Conservation (phyloP, 345 rosid genomes). For the Eucalyptus marginata region DNA sequence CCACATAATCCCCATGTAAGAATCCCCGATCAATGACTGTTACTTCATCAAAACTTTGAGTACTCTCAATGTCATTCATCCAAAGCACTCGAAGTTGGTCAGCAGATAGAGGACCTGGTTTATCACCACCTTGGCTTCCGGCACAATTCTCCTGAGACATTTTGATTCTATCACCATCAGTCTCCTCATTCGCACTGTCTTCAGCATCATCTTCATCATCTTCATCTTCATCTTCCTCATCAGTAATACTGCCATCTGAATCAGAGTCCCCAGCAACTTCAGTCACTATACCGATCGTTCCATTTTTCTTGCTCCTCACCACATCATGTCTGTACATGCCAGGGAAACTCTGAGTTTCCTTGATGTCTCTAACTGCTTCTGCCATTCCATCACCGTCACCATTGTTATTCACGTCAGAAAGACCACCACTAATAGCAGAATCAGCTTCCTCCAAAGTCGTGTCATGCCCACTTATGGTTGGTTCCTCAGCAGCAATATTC, state of each 20-base stretch:
- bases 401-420: slow-evolving; percentile 10
- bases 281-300: slow-evolving; percentile 71
- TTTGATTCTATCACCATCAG: slow-evolving; percentile 4
- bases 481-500: slow-evolving; percentile 14
- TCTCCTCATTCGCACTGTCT: slow-evolving; percentile 2
- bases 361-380: slow-evolving; percentile 3
- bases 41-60: slow-evolving; percentile 49
- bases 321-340: slow-evolving; percentile 72
- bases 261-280: slow-evolving; percentile 91
- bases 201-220: slow-evolving; percentile 21
- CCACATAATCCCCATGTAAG: slow-evolving; percentile 86
- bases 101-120: slow-evolving; percentile 47
- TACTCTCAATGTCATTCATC: slow-evolving; percentile 67
- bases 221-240: slow-evolving; percentile 37
- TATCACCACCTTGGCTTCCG: slow-evolving; percentile 16
- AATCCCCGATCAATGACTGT: slow-evolving; percentile 82
- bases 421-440: slow-evolving; percentile 2
- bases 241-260: slow-evolving; percentile 62
- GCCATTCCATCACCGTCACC: slow-evolving; percentile 2
- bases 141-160: slow-evolving; percentile 1
- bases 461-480: not conserved
- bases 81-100: slow-evolving; percentile 88
- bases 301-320: slow-evolving; percentile 43
- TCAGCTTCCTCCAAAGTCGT: slow-evolving; percentile 3
- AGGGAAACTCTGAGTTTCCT: slow-evolving; percentile 20